Conservation (phyloP, 2,329 filamentous ascomycete species). For the Phialocephala sp. region DNA sequence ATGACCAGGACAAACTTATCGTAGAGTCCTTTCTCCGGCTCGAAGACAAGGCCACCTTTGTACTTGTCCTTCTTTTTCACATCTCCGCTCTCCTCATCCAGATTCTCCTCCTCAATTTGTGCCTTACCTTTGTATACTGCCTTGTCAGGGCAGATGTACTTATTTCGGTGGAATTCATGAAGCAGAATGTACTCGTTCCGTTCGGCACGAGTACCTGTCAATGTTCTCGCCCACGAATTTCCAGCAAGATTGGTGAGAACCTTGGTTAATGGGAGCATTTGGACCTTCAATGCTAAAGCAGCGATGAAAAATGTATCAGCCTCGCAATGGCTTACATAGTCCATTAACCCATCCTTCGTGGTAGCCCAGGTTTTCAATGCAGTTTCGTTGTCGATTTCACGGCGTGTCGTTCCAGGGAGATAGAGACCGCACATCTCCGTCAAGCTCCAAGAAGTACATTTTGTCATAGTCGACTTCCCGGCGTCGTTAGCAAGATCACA, state of each 20-base stretch:
- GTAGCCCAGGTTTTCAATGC: conserved; percentile 87
- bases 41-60: conserved; percentile 97
- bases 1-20: conserved; percentile 99
- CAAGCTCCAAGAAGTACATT: conserved; percentile 97
- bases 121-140: conserved; percentile 77
- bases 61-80: conserved; percentile 99
- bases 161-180: conserved; percentile 94
- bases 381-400: conserved; percentile 86
- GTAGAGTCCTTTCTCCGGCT: conserved; percentile 95
- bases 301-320: conserved; percentile 96
- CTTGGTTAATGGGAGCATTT: conserved; percentile 92
- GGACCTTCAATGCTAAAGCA: conserved; percentile 84
- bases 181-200: conserved; percentile 99
- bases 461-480: conserved; percentile 95
- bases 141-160: conserved; percentile 98
- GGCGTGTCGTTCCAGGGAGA: conserved; percentile 67
- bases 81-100: conserved; percentile 72
- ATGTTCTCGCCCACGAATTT: conserved; percentile 96
- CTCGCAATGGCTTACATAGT: conserved; percentile 93
- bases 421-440: conserved; percentile 97
- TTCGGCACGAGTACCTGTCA: conserved; percentile 94
- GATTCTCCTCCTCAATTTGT: conserved; percentile 72
- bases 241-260: conserved; percentile 95
- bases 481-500: conserved; percentile 96
- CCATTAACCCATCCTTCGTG: conserved; percentile 84